Evolutionary conservation across 805 yeast genomes (phyloP), one percentile per base, ranked within the genome.

Genomic region (Brettanomyces naardenensis): DNA sequence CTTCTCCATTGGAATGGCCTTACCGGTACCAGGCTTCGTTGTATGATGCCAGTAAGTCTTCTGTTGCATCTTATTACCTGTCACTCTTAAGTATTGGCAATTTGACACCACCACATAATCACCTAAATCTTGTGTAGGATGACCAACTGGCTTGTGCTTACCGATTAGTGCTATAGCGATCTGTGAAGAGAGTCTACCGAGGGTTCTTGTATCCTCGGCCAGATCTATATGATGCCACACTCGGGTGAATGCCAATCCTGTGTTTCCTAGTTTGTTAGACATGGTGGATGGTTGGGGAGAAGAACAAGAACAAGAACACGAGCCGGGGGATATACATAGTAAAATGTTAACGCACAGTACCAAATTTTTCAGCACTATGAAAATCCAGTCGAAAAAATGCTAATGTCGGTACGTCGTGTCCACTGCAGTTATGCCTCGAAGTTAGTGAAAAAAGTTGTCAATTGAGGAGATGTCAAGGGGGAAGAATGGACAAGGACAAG

Each of bases 71-170:
- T 92, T 90, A 43, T 78, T 80, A 45, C 97, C 97, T 0, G 96
- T 79, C n/a, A 82, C 69, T 48, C 78, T 79, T 52, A 92, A 59
- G 46, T 77, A 76, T 41, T 85, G 73, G 54, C 96, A 88, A 65
- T 92, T 94, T 11, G 97, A 84, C 2, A 90, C 96, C 10, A 92
- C 97, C 10, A 92, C 97, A 54, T 89, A 92, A 61, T 92, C 99
- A 11, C 99, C 99, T 46, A 80, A 77, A 63, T 92, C 99, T 57
- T 82, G 65, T 1, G 81, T 71, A 21, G 75, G 76, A 52, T 88
- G 86, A 47, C 64, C 81, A 0, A 87, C 73, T 4, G 99, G 99
- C 67, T 92, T 92, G 65, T 92, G 97, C 60, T 92, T 92, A n/a
- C 99, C 99, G 63, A 85, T 87, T 30, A 92, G 69, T 0, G 92